Base-by-base conservation (phyloP, 306 rosid species). In the Herpetospermum pedunculosum region DNA sequence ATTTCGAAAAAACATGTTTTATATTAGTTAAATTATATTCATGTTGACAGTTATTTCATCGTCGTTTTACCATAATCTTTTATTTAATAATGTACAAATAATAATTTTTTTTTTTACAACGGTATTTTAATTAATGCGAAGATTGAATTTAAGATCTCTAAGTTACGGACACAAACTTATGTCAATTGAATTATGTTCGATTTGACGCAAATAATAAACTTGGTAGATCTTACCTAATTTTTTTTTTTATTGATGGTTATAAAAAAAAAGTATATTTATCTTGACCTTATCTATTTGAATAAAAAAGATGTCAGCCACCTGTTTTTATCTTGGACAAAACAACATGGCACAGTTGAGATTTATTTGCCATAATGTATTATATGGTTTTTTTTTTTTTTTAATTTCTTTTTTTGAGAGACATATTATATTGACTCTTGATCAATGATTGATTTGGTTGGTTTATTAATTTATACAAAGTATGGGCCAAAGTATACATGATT, bases 361-460 rank as follows among this genome's bases (percentile, higher is more conserved):
- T 64, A 3, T 35, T 63, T 34, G 46, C 8, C 46, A 63, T 34
- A 15, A 60, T 35, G 35, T 63, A 32, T 30, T 55, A 55, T 50
- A 25, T 55, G n/a, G n/a, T n/a, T n/a, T n/a, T n/a, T n/a, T n/a
- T n/a, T n/a, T n/a, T n/a, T n/a, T n/a, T n/a, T n/a, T n/a, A n/a
- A n/a, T n/a, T n/a, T n/a, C n/a, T n/a, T n/a, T n/a, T n/a, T n/a
- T n/a, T n/a, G n/a, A n/a, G n/a, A n/a, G n/a, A n/a, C n/a, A 38
- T 38, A 38, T 48, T 1, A 26, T 18, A 34, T 16, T 4, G 14
- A 9, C 41, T 32, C 69, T 60, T 60, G 8, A 60, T 62, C 70
- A 8, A 63, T 63, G 3, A 63, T 63, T 63, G 70, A 63, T 63
- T 16, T 63, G 70, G 70, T 63, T 34, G 70, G 47, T 34, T 34